Conservation (phyloP, 768 basidiomycete species). For the Boletus sp. region DNA sequence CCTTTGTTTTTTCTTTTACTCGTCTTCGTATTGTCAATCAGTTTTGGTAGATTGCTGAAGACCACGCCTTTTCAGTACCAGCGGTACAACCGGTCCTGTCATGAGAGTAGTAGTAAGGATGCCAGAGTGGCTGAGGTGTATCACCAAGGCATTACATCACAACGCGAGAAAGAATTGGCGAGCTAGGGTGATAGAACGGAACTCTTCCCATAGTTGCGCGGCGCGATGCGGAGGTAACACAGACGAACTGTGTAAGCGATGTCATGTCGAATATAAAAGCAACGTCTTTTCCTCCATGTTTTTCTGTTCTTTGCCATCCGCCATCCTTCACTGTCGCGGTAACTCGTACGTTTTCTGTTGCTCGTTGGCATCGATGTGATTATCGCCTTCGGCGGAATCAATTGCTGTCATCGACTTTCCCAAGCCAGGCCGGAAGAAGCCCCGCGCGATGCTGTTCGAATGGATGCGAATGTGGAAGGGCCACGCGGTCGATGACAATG, state of each 20-base stretch:
- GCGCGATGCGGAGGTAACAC: slow-evolving; percentile 2
- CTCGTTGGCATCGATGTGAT: not conserved
- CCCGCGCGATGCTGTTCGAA: not conserved
- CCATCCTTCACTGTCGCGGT: not conserved
- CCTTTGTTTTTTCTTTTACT: not conserved
- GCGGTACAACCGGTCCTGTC: not conserved
- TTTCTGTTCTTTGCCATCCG: not conserved
- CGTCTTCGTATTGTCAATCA: not conserved
- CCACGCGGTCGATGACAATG: not conserved
- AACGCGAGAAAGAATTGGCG: not conserved
- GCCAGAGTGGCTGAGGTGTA: not conserved
- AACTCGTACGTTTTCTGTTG: not conserved
- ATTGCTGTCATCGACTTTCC: not conserved
- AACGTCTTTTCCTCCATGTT: not conserved
- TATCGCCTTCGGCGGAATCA: not conserved
- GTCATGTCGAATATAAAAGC: slow-evolving; percentile 4
- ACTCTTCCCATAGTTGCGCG: not conserved
- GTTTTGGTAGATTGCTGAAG: not conserved
- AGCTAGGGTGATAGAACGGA: slow-evolving; percentile 5
- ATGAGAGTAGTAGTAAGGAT: not conserved
- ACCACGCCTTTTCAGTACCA: not conserved
- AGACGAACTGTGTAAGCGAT: slow-evolving; percentile 1
- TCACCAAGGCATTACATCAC: not conserved
- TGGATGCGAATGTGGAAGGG: not conserved
- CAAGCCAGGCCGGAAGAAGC: not conserved